Evolutionary conservation across 768 basidiomycete species (phyloP), one percentile per base, ranked within the genome.

Genomic region (Lanmaoa pseudosensibilis): DNA sequence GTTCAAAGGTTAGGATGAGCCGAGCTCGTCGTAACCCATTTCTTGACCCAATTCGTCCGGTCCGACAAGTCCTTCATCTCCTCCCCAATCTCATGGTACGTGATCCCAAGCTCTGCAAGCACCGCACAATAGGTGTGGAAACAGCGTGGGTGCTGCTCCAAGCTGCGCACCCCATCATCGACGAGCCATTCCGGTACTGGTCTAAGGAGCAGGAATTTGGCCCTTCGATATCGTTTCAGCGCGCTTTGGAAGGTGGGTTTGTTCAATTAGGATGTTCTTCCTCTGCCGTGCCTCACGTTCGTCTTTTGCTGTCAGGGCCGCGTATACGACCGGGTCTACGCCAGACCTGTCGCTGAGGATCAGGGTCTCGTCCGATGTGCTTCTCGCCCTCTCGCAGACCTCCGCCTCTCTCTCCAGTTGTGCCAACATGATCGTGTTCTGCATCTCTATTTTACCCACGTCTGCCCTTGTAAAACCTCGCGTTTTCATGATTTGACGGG

Each of bases 301-400:
- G 48, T 72, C 73, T 11, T 63, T 53, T 2, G 79, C 75, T 30
- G 75, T 80, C 56, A 86, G 69, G 37, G 80, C 69, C 1, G 83
- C 83, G 58, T 88, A 88, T 1, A 85, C 81, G 52, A 87, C 69
- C 8, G 86, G 78, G 68, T 88, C 87, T 3, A 87, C 65, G 0
- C 82, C 84, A 15, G 86, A 88, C 59, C 87, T 73, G 65, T 88
- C 87, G 65, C 81, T 83, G 19, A 88, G 71, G 37, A 82, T 67
- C 25, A 82, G 62, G 27, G 55, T 36, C 21, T 63, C 59, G 38
- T 53, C 57, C n/a, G n/a, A n/a, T 30, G 60, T 53, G 33, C 63
- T 62, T 49, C 40, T 56, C 36, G 49, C 50, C 43, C 52, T 50
- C 50, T 54, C 55, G 46, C 46, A 40, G 5, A 54, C 62, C 44